Evolutionary conservation across 2,329 filamentous ascomycete species (phyloP), one percentile per base, ranked within the genome.

Genomic region (Beauveria scarabaeidicola): DNA sequence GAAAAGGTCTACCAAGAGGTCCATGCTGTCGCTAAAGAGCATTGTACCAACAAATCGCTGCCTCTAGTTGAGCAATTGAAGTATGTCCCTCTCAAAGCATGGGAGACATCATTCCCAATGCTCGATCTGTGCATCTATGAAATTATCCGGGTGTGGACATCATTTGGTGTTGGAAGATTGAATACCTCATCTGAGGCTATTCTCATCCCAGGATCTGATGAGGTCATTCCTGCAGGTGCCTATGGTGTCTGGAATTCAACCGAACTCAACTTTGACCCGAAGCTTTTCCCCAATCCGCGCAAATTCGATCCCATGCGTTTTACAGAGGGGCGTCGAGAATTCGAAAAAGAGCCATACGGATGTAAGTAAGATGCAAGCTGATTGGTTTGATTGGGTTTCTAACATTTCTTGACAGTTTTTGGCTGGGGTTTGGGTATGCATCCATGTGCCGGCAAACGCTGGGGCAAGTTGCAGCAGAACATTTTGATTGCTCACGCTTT

Each of bases 241-340:
- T 67, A 62, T 56, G 65, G 58, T 36, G 52, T 43, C 15, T 68
- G 66, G 56, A 65, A 69, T 59, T 63, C 67, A 10, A 64, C 52
- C 10, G 66, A 67, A 15, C 55, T 62, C 9, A 60, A 69, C 56
- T 66, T 60, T 55, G 66, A 62, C 52, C 52, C 62, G 32, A 59
- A 65, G 41, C 52, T 69, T 17, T 69, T 64, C 58, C 65, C 63
- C 7, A 40, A 63, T 15, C 61, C 63, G 15, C n/a, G 44, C 17
- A 61, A 63, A 19, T 66, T 52, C 19, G 65, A 66, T 23, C 63
- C 63, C 43, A 56, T 61, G 23, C 63, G 65, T 21, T 66, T 58
- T 50, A 23, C 21, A n/a, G 61, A 63, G 19, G 65, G 29, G 2
- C 29, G 50, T 13, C 17, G 19, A 21, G 50, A 52, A 29, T 38